Conservation (phyloP, 768 basidiomycete species). For the Omphalotus guepiniiformis region DNA sequence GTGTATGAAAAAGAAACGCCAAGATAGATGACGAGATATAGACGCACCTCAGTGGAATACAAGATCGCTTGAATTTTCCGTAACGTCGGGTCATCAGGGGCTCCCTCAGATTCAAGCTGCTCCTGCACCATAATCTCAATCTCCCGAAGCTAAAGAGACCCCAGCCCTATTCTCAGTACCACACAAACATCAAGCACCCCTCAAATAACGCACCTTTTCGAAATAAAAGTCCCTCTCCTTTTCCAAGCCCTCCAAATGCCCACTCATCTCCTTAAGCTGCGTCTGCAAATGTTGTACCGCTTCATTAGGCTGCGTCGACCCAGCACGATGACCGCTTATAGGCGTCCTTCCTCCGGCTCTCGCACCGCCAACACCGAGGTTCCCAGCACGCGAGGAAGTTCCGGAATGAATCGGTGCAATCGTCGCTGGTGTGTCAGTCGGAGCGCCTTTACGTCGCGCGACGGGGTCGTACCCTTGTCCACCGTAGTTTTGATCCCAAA, state of each 20-base stretch:
- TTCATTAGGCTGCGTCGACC: conserved; percentile 63
- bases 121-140: conserved; percentile 92
- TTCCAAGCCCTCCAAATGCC: conserved; percentile 85
- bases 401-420: conserved; percentile 59
- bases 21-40: conserved; percentile 8
- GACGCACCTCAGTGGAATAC: conserved; percentile 87
- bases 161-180: conserved; percentile 7
- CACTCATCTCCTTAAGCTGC: conserved; percentile 78
- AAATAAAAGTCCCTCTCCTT: conserved; percentile 99
- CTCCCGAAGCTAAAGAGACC: conserved; percentile 70
- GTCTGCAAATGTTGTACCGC: conserved; percentile 62
- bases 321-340: conserved; percentile 61
- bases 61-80: conserved; percentile 87
- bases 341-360: conserved; percentile 73
- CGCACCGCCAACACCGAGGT: conserved; percentile 27
- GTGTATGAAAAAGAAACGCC: conserved; percentile 2
- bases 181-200: neutral
- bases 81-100: conserved; percentile 57
- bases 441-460: conserved; percentile 71
- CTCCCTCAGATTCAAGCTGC: conserved; percentile 64
- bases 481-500: conserved; percentile 90
- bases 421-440: conserved; percentile 75
- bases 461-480: conserved; percentile 87
- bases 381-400: conserved; percentile 17
- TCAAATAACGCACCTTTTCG: conserved; percentile 78